phyloP scores from a whole-genome alignment of 2,329 filamentous ascomycete species.

The Penicillium sp. region DNA sequence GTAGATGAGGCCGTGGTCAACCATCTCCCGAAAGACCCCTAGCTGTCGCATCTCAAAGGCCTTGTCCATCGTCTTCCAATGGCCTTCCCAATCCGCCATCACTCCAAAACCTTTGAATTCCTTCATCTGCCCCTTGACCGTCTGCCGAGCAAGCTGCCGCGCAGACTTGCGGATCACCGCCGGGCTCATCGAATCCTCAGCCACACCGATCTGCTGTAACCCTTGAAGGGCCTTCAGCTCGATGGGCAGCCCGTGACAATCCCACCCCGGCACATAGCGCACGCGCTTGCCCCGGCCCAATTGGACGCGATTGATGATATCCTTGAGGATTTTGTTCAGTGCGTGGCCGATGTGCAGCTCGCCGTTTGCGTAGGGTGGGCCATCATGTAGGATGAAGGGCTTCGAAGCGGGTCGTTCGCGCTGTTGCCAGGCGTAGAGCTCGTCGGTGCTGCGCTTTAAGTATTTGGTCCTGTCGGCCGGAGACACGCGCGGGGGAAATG shows the following conservation, averaged over 20 bases:
- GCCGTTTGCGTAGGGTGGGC: constrained; percentile 95
- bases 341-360: constrained; percentile 89
- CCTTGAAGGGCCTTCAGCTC: constrained; percentile 86
- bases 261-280: constrained; percentile 88
- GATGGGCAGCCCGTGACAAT: constrained; percentile 95
- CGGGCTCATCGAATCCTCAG: constrained; percentile 33
- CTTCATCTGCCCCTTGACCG: constrained; percentile 59
- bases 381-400: constrained; percentile 85
- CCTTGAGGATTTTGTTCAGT: constrained; percentile 95
- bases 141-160: constrained; percentile 53
- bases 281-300: constrained; percentile 74
- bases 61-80: constrained; percentile 63
- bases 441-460: constrained; percentile 76
- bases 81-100: constrained; percentile 63
- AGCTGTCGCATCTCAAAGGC: constrained; percentile 61
- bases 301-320: constrained; percentile 82
- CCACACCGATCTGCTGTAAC: constrained; percentile 38
- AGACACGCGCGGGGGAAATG: constrained; percentile 58
- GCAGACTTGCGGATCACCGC: constrained; percentile 56
- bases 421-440: constrained; percentile 85
- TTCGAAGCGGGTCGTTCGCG: constrained; percentile 51
- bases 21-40: constrained; percentile 60
- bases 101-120: constrained; percentile 60
- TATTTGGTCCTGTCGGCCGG: constrained; percentile 53
- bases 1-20: constrained; percentile 60